Conservation (phyloP, 1,284 basidiomycete genomes). For the Xerocomus amazonicus region DNA sequence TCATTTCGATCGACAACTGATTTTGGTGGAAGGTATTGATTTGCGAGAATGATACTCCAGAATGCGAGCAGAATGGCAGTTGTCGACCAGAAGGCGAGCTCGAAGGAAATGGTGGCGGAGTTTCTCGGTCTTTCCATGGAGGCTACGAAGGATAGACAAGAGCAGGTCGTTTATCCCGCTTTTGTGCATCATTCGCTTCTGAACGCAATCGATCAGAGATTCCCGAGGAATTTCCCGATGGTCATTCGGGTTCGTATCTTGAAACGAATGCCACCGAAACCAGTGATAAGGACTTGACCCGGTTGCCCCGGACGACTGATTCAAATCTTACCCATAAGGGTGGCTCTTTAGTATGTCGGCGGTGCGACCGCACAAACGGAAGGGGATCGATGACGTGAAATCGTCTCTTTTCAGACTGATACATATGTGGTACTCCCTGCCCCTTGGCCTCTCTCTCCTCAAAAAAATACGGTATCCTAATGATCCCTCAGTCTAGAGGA, state of each 20-base stretch:
- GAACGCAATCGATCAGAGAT: no score
- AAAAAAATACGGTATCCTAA: background rate
- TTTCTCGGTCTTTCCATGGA: slow-evolving; percentile 15
- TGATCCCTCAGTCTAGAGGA: slow-evolving; percentile 3
- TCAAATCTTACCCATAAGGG: no score
- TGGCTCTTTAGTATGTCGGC: no score
- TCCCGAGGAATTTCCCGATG: no score
- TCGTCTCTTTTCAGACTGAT: background rate
- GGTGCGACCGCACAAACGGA: no score
- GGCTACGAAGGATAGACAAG: background rate
- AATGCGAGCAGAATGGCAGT: slow-evolving; percentile 19
- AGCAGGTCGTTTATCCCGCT: background rate
- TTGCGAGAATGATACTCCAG: slow-evolving; percentile 18
- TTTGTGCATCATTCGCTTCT: background rate
- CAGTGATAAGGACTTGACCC: no score
- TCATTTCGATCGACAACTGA: slow-evolving; percentile 1
- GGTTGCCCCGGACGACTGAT: no score
- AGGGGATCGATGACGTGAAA: no score
- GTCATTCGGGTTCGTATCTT: no score
- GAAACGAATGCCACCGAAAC: no score
- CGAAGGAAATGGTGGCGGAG: slow-evolving; percentile 6
- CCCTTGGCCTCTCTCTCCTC: background rate
- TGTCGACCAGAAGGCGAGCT: slow-evolving; percentile 24
- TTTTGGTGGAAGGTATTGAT: background rate
- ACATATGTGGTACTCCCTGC: slow-evolving; percentile 3